Percentiles rank a stretch among this genome's conserved stretches.
phyloP scores from a whole-genome alignment of 441 rosid species.

The Daphne laureola region DNA sequence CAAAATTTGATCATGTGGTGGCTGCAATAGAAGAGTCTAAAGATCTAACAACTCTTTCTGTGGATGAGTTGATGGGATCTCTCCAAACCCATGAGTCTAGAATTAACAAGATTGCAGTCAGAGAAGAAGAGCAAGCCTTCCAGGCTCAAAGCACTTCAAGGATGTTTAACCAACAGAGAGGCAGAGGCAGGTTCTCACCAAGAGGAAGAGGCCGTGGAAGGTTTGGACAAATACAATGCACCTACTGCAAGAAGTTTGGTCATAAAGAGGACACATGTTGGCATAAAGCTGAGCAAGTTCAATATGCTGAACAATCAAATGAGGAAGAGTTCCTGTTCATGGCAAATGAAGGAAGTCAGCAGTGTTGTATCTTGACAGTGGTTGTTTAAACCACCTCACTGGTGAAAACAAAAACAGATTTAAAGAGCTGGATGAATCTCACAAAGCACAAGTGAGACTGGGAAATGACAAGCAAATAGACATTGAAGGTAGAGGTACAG shows the following conservation, averaged over 20 bases:
- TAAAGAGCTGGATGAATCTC: neutral
- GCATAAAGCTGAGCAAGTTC: too few relatives aligned
- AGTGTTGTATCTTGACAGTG: neutral
- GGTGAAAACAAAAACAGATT: neutral
- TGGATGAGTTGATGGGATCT: slow-evolving; percentile 3
- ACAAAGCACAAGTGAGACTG: neutral
- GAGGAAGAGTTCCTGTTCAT: too few relatives aligned
- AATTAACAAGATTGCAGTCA: neutral
- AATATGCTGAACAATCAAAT: too few relatives aligned
- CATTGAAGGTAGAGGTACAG: too few relatives aligned
- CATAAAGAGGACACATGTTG: too few relatives aligned
- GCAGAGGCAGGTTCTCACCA: neutral
- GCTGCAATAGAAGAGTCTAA: slow-evolving; percentile 5
- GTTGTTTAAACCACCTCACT: neutral
- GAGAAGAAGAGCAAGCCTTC: neutral
- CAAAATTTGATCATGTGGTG: slow-evolving; percentile 8
- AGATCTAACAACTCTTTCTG: neutral
- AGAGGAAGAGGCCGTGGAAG: too few relatives aligned
- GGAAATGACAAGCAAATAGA: too few relatives aligned
- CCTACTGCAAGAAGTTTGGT: too few relatives aligned
- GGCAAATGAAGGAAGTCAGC: too few relatives aligned
- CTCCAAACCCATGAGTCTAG: neutral
- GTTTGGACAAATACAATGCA: too few relatives aligned
- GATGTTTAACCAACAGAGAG: neutral
- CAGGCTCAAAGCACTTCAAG: too few relatives aligned